These are phyloP conservation scores for Atkinsonella texensis DNA, from an alignment of 2,329 filamentous ascomycete genomes.

Conservation along the genomic window DNA sequence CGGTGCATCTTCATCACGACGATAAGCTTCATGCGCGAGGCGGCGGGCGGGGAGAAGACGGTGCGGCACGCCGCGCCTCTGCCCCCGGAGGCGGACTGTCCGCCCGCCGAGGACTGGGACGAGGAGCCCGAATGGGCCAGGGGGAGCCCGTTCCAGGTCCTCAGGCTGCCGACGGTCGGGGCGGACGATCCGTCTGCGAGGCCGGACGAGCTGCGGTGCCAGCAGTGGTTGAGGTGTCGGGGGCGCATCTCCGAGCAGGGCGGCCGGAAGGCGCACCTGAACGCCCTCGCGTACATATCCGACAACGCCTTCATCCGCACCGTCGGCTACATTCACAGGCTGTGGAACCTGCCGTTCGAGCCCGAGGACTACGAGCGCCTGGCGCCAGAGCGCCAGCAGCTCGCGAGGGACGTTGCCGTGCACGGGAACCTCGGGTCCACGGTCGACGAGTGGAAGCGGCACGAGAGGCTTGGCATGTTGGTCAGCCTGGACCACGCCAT, in stretches of 20 bases:
- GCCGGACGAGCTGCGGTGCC: slow-evolving; percentile 54
- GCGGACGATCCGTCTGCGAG: slow-evolving; percentile 29
- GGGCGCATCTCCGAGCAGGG: slow-evolving; percentile 63
- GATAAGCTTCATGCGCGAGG: slow-evolving; percentile 69
- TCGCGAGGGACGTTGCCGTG: slow-evolving; percentile 20
- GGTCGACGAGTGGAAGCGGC: slow-evolving; percentile 35
- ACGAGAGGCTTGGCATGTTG: slow-evolving; percentile 67
- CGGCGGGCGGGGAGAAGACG: slow-evolving; percentile 35
- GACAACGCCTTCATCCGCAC: slow-evolving; percentile 93
- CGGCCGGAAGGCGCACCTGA: slow-evolving; percentile 70
- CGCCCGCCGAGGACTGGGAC: slow-evolving; percentile 27
- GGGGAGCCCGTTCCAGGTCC: slow-evolving; percentile 37
- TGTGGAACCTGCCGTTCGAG: slow-evolving; percentile 58
- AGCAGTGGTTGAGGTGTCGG: slow-evolving; percentile 63
- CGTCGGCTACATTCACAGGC: slow-evolving; percentile 64
- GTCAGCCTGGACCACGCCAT: slow-evolving; percentile 68
- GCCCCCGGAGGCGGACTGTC: slow-evolving; percentile 31
- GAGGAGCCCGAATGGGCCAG: slow-evolving; percentile 37
- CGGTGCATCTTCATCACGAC: slow-evolving; percentile 92
- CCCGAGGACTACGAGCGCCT: slow-evolving; percentile 42
- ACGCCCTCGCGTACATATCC: slow-evolving; percentile 83
- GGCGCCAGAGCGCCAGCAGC: slow-evolving; percentile 25
- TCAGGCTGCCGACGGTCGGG: slow-evolving; percentile 27
- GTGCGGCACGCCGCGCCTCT: slow-evolving; percentile 56
- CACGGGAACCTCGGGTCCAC: slow-evolving; percentile 27